Evolutionary conservation across 1,284 basidiomycete species (phyloP).

Genomic region (Fomes fomentarius): DNA sequence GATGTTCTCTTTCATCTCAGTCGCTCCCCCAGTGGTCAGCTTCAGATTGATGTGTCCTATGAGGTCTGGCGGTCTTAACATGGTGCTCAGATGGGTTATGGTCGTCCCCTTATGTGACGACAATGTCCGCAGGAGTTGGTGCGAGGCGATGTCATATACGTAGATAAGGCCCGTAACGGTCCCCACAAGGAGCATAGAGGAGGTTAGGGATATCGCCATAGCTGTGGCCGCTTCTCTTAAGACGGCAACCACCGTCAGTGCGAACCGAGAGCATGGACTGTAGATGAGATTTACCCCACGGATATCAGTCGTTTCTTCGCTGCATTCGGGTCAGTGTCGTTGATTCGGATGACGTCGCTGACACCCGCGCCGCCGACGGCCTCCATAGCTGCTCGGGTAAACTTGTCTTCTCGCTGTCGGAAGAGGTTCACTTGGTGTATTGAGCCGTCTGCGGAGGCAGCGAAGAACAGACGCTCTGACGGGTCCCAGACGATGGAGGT

Average conservation of each 20-base stretch:
- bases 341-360: slow-evolving; percentile 68
- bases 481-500: slow-evolving; percentile 76
- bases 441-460: slow-evolving; percentile 71
- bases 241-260: not conserved
- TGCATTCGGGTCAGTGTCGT: slow-evolving; percentile 48
- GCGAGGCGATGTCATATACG: slow-evolving; percentile 87
- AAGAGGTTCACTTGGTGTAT: slow-evolving; percentile 85
- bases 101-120: slow-evolving; percentile 70
- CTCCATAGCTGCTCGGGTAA: slow-evolving; percentile 53
- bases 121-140: slow-evolving; percentile 85
- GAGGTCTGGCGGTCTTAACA: slow-evolving; percentile 85
- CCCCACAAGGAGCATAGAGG: slow-evolving; percentile 75
- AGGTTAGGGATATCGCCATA: slow-evolving; percentile 76
- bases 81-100: slow-evolving; percentile 75
- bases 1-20: slow-evolving; percentile 57
- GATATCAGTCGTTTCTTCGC: slow-evolving; percentile 62
- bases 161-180: slow-evolving; percentile 78
- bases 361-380: slow-evolving; percentile 79
- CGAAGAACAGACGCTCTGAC: slow-evolving; percentile 88
- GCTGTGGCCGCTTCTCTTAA: slow-evolving; percentile 72
- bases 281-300: slow-evolving; percentile 52
- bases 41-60: slow-evolving; percentile 72
- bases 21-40: slow-evolving; percentile 46
- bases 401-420: slow-evolving; percentile 56
- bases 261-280: slow-evolving; percentile 1